These are phyloP conservation scores for Hypoxylon crocopeplum DNA, from an alignment of 495 filamentous ascomycete genomes.

Conservation along the genomic window DNA sequence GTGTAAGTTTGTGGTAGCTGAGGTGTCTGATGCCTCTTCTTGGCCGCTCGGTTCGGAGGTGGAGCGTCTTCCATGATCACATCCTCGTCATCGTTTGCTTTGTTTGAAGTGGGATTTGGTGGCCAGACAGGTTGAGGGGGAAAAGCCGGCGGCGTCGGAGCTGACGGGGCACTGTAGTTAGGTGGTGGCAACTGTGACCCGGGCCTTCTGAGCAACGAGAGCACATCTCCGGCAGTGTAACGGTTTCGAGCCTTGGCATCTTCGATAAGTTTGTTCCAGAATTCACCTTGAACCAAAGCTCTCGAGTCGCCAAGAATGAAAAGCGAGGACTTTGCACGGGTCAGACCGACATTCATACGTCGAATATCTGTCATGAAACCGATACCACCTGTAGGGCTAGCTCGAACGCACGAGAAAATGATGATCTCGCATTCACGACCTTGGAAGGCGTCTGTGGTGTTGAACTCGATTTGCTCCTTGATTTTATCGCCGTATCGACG, in stretches of 20 bases:
- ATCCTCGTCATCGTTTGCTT: constrained; percentile 16
- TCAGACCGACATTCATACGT: constrained; percentile 99
- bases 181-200: constrained; percentile 29
- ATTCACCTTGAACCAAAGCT: constrained; percentile 83
- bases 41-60: constrained; percentile 11
- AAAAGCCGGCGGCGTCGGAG: constrained; percentile 1
- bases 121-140: background rate
- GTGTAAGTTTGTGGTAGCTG: constrained; percentile 37
- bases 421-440: constrained; percentile 96
- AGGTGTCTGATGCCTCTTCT: constrained; percentile 33
- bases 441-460: constrained; percentile 98
- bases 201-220: constrained; percentile 51
- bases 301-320: constrained; percentile 94
- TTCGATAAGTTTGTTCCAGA: constrained; percentile 83
- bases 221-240: constrained; percentile 76
- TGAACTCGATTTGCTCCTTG: constrained; percentile 85
- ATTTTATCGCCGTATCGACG: constrained; percentile 75
- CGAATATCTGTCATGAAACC: constrained; percentile 98
- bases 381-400: constrained; percentile 85
- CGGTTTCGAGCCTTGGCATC: constrained; percentile 75
- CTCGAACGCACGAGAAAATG: constrained; percentile 97
- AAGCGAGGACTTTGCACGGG: constrained; percentile 91
- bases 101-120: background rate
- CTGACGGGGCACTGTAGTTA: constrained; percentile 15
- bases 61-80: constrained; percentile 42